These are phyloP conservation scores for Ustilago xerochloae DNA, from an alignment of 1,284 basidiomycete species.

Conservation along the genomic window DNA sequence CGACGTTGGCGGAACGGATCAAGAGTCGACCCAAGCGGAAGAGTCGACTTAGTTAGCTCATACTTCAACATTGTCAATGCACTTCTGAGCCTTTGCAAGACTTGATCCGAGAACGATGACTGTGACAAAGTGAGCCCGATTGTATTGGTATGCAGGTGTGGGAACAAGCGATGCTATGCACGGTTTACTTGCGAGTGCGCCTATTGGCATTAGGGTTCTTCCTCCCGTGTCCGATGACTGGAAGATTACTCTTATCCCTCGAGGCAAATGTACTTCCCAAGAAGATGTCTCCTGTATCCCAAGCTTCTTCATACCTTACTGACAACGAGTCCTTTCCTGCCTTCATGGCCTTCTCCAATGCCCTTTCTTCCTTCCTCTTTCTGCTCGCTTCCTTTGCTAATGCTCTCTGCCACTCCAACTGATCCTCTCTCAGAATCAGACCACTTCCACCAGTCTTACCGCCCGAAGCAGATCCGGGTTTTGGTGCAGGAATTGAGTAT, in stretches of 20 bases:
- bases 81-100: too few relatives aligned
- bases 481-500: conserved; percentile 91
- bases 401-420: conserved; percentile 66
- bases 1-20: conserved; percentile 29
- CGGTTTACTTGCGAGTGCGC: conserved; percentile 36
- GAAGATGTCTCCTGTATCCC: conserved; percentile 63
- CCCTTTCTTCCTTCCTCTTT: conserved; percentile 58
- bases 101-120: too few relatives aligned
- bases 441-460: conserved; percentile 54
- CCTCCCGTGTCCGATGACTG: conserved; percentile 63
- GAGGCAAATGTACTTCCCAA: conserved; percentile 41
- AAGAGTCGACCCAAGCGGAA: conserved; percentile 42
- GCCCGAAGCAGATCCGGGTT: conserved; percentile 74
- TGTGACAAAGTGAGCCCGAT: neutral
- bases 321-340: conserved; percentile 61
- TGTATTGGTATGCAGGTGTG: neutral
- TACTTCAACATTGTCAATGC: neutral
- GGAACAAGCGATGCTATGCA: neutral
- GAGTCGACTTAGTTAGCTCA: conserved; percentile 12
- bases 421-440: conserved; percentile 64
- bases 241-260: conserved; percentile 47
- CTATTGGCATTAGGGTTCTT: conserved; percentile 65
- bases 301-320: conserved; percentile 64
- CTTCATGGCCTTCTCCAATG: conserved; percentile 47
- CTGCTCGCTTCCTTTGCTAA: conserved; percentile 54